Conservation (phyloP, 1,284 basidiomycete species). For the Ceratobasidium sp. region DNA sequence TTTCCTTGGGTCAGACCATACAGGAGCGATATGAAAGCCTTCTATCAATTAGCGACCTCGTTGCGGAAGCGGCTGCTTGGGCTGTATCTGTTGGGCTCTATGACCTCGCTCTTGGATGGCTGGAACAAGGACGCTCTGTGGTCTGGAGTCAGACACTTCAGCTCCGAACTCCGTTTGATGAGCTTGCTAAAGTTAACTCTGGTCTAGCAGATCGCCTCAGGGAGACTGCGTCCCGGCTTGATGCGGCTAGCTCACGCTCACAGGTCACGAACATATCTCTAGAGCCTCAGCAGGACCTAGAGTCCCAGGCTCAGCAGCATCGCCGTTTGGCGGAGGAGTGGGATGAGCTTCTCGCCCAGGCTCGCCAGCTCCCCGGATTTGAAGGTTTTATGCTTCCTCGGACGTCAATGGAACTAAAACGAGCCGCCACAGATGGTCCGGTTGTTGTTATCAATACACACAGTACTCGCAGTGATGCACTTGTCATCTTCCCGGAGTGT, state of each 20-base stretch:
- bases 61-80: conserved; percentile 22
- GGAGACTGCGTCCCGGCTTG: background rate
- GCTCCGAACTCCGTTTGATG: too few species aligned
- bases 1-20: conserved; percentile 5
- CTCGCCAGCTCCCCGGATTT: conserved; percentile 13
- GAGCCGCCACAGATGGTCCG: conserved; percentile 40
- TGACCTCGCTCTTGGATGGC: too few species aligned
- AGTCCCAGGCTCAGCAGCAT: conserved; percentile 2
- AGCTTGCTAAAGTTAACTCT: background rate
- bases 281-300: background rate
- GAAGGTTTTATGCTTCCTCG: too few species aligned
- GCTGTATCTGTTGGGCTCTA: conserved; percentile 19
- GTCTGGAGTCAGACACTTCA: too few species aligned
- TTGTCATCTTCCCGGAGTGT: background rate
- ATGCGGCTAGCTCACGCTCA: conserved; percentile 1
- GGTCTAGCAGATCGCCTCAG: conserved; percentile 14
- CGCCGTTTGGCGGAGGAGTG: conserved; percentile 31
- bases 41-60: background rate
- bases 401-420: background rate
- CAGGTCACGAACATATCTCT: too few species aligned
- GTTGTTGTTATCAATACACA: conserved; percentile 47
- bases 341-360: conserved; percentile 36
- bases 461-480: too few species aligned
- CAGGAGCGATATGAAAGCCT: background rate
- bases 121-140: too few species aligned